Evolutionary conservation across 1,284 basidiomycete species (phyloP).

Genomic region (Fomes fomentarius): DNA sequence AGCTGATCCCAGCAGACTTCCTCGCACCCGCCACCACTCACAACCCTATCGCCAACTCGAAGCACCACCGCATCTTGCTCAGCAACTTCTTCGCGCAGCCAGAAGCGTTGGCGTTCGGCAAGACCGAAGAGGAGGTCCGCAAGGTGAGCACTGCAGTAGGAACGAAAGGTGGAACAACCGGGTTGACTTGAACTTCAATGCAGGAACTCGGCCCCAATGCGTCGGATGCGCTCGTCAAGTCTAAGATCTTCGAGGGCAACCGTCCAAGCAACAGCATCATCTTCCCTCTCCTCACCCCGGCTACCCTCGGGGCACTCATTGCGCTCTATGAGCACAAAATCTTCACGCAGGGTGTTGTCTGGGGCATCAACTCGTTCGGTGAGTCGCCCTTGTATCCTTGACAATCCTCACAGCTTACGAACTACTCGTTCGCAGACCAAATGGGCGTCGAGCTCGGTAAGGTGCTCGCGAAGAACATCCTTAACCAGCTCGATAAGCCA

Average conservation of each 20-base stretch:
- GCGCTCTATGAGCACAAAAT: constrained; percentile 99
- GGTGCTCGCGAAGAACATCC: constrained; percentile 94
- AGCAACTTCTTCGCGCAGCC: constrained; percentile 99
- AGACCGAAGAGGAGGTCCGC: constrained; percentile 88
- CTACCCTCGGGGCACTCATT: constrained; percentile 85
- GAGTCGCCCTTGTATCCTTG: constrained; percentile 22
- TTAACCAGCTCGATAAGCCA: constrained; percentile 83
- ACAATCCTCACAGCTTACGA: too few relatives aligned
- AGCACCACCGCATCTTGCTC: constrained; percentile 96
- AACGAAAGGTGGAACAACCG: too few relatives aligned
- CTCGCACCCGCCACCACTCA: constrained; percentile 92
- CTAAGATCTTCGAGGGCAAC: constrained; percentile 98
- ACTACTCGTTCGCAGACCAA: constrained; percentile 74
- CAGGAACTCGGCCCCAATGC: constrained; percentile 80
- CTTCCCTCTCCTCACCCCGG: constrained; percentile 92
- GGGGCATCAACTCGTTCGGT: constrained; percentile 99
- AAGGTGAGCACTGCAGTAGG: constrained; percentile 33
- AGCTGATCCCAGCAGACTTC: constrained; percentile 94
- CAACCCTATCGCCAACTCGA: constrained; percentile 85
- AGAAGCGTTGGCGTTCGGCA: constrained; percentile 96
- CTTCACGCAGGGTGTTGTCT: constrained; percentile 95
- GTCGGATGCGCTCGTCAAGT: constrained; percentile 88
- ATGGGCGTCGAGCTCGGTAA: constrained; percentile 98
- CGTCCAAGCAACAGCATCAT: constrained; percentile 96
- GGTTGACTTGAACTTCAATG: not conserved